Evolutionary conservation across 225 moss, liverwort and hornwort genomes (phyloP), one percentile per base, ranked within the genome.

Genomic region (Thuidium tamariscinum): DNA sequence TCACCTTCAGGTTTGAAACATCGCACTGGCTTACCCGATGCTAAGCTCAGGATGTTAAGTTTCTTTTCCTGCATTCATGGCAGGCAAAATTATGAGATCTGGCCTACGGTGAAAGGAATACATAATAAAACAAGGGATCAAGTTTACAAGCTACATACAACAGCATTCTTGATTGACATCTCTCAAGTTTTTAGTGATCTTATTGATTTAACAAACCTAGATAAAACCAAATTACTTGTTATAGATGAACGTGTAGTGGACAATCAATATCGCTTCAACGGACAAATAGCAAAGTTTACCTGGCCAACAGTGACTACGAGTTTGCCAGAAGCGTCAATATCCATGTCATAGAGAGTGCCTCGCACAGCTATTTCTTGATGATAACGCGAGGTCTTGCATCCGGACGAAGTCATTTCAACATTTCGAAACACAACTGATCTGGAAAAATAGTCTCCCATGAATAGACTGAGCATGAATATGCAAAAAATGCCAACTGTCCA

Each of bases 391-490:
- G 92, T 88, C 89, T 92, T 95, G 92, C 89, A 93, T 83, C 93
- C 91, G 59, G 86, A 82, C 63, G 55, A 66, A 42, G 89, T 88
- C 48, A 86, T 83, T 83, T 81, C 88, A 73, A 95, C 90, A 90
- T 92, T 92, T 71, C 95, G 92, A 88, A 95, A 95, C 52, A 95
- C 95, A 86, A 95, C 92, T 77, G 95, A 95, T 86, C 95, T 95
- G 87, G 77, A 81, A 57, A 88, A 63, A 69, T 26, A 82, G 30
- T 54, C 63, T 79, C 79, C 51, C 74, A 80, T n/a, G n/a, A 74
- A 84, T 34, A 76, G 75, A n/a, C n/a, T 68, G 75, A 85, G 66
- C 51, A 85, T 60, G 65, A 82, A 51, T 51, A 60, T 52, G 49
- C n/a, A 26, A 65, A 34, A 76, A 84, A 29, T 49, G 60, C 34